Evolutionary conservation across 345 rosid genomes (phyloP), one percentile per base, ranked within the genome.

Genomic region (Laguncularia racemosa): DNA sequence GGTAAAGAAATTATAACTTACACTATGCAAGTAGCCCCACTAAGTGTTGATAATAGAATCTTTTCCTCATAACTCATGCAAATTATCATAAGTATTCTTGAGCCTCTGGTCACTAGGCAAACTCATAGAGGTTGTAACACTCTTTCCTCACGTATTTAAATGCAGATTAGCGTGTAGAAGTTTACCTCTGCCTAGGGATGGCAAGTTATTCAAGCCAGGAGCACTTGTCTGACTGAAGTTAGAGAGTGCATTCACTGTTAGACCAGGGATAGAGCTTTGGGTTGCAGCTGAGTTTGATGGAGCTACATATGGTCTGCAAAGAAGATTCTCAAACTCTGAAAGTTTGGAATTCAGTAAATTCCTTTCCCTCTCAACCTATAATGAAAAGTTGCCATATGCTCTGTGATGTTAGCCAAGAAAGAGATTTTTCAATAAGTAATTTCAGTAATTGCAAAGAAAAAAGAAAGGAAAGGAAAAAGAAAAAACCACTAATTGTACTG

Each of bases 281-380:
- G 58, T 48, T 48, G 50, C 40, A 54, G 48, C 64, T 28, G 81
- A 55, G 14, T 69, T 70, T 16, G 46, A 49, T 7, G 83, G 65
- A 50, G 78, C 76, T 48, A 43, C 56, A 67, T 84, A 80, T 20
- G 96, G 91, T 63, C 59, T 70, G 46, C 50, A 82, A 19, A 88
- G 81, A 73, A 91, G 75, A 59, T 71, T 77, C 55, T 81, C 78
- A 60, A 85, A 83, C 78, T 88, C 88, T 5, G 58, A 62, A 73
- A 84, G 60, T 72, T 85, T 91, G 48, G 80, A 65, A 48, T 75
- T 82, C 6, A 78, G 82, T 58, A 79, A 61, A 67, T 60, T 82
- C 69, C 91, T 81, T 71, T 91, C 95, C 67, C 81, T 88, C 61
- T 82, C 95, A 55, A 88, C 79, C 97, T 88, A 81, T 40, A 65